A percentile compares a stretch with the other conserved stretches of the same genome.
Evolutionary conservation across 169 alveolate species (phyloP).

Genomic region (Eimeria nieschulzi): DNA sequence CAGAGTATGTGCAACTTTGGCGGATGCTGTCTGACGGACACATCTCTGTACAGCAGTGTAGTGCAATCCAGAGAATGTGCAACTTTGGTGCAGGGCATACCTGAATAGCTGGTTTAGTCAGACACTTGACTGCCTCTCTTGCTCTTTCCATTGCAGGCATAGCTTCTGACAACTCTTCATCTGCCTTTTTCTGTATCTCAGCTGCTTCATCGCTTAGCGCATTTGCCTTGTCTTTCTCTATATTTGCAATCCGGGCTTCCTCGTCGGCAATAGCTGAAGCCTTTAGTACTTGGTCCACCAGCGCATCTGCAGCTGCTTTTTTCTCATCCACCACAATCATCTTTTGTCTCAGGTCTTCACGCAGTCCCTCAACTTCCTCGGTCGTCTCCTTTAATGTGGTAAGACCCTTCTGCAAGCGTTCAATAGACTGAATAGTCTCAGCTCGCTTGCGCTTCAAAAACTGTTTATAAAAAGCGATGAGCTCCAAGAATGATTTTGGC

Average conservation of each 20-base stretch:
- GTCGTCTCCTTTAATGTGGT: slow-evolving; percentile 89
- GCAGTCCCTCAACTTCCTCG: slow-evolving; percentile 91
- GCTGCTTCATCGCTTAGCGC: slow-evolving; percentile 91
- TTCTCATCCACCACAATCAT: slow-evolving; percentile 93
- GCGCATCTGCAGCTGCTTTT: slow-evolving; percentile 89
- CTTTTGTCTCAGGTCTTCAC: slow-evolving; percentile 91
- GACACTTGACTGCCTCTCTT: slow-evolving; percentile 94
- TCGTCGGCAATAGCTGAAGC: slow-evolving; percentile 94
- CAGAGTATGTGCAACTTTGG: not conserved
- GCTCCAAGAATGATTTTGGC: slow-evolving; percentile 95
- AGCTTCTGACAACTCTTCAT: slow-evolving; percentile 94
- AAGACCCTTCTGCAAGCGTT: slow-evolving; percentile 92
- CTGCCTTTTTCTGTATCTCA: slow-evolving; percentile 89
- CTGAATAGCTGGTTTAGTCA: slow-evolving; percentile 91
- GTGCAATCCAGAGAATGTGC: no score
- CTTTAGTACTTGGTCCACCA: slow-evolving; percentile 92
- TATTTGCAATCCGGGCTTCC: slow-evolving; percentile 92
- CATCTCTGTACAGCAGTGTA: no score
- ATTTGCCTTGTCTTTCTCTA: slow-evolving; percentile 90
- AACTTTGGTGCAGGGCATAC: not conserved
- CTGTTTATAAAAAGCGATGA: slow-evolving; percentile 93
- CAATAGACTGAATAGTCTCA: slow-evolving; percentile 85
- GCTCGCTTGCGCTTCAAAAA: slow-evolving; percentile 88
- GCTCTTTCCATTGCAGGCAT: slow-evolving; percentile 96
- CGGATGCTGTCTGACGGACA: not conserved